A percentile compares a stretch with the other conserved stretches of the same genome.
Conservation (phyloP, 2,329 filamentous ascomycete species). For the Elsinoe fawcettii region DNA sequence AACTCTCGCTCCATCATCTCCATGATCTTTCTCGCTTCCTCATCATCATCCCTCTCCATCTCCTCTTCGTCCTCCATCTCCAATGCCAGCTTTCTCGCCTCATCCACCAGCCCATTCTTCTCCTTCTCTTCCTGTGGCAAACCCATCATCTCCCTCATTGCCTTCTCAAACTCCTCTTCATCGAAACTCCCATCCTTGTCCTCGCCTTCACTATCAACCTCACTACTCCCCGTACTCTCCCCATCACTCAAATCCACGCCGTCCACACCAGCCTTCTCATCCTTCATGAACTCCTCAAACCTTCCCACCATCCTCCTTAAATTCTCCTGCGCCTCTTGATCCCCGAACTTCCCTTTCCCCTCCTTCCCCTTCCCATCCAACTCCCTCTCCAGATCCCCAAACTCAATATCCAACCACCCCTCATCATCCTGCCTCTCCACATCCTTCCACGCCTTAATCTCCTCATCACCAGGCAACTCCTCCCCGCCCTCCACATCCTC, state of each 20-base stretch:
- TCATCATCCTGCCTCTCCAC: constrained; percentile 66
- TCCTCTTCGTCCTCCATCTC: constrained; percentile 39
- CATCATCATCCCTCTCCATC: constrained; percentile 42
- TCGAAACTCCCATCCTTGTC: constrained; percentile 73
- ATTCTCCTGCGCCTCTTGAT: constrained; percentile 62
- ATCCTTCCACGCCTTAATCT: constrained; percentile 62
- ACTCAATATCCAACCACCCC: constrained; percentile 86
- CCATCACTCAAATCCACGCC: constrained; percentile 64
- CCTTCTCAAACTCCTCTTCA: constrained; percentile 72
- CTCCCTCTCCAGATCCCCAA: constrained; percentile 78
- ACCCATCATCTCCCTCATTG: constrained; percentile 93
- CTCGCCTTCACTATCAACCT: constrained; percentile 38
- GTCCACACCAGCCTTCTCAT: constrained; percentile 71
- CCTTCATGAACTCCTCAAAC: constrained; percentile 81
- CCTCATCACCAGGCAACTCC: constrained; percentile 61
- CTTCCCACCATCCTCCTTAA: constrained; percentile 84
- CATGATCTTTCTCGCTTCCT: constrained; percentile 58
- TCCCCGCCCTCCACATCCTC: constrained; percentile 69
- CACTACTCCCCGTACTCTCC: constrained; percentile 33
- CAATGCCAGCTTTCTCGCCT: constrained; percentile 30
- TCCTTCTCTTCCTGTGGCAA: constrained; percentile 41
- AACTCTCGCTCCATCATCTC: constrained; percentile 67
- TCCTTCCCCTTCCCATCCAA: constrained; percentile 43
- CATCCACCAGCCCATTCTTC: constrained; percentile 27
- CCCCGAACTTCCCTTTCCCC: constrained; percentile 45